Evolutionary conservation across 2,329 filamentous ascomycete genomes (phyloP), one percentile per base, ranked within the genome.

Genomic region (Apiospora aurea): DNA sequence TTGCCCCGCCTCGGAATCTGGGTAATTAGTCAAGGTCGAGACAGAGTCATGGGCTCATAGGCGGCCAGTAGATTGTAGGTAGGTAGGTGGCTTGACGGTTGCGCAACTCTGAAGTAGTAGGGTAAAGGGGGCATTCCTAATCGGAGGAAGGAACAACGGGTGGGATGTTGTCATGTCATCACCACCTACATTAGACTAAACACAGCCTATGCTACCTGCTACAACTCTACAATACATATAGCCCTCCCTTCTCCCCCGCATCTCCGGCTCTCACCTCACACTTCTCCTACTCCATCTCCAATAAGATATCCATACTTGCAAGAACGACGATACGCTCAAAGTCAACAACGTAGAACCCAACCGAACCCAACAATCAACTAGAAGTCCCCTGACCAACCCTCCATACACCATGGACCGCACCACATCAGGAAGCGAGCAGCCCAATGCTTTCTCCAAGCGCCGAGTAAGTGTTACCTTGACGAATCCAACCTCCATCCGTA

Each of bases 351-450:
- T 13, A n/a, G 10, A 10, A 38, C n/a, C 38, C 2, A 29, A 11
- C n/a, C 2, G 3, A n/a, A 11, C 21, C 34, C n/a, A 69, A 26
- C 26, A 26, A 6, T 34, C 38, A 11, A 57, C 21, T 24, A 66
- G 14, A 24, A 29, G 7, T n/a, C n/a, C 21, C 18, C 24, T 49
- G 38, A 18, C 24, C 14, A 46, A 64, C 4, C 49, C 38, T 26
- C 41, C 41, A 43, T n/a, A 18, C 68, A 73, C 11, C 5, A 73
- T 73, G 72, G 71, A 73, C 44, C 71, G 67, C 18, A 46, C 47
- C 46, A 73, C 72, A 38, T 47, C 51, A n/a, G 67, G 67, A 46
- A 66, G 43, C 57, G 68, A 61, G 18, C 71, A 72, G 24, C 41
- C 51, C 21, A 69, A 34, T 26, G 41, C 69, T 24, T 53, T 70